Conservation (phyloP, 2,329 filamentous ascomycete genomes). For the Sporothrix pallida region DNA sequence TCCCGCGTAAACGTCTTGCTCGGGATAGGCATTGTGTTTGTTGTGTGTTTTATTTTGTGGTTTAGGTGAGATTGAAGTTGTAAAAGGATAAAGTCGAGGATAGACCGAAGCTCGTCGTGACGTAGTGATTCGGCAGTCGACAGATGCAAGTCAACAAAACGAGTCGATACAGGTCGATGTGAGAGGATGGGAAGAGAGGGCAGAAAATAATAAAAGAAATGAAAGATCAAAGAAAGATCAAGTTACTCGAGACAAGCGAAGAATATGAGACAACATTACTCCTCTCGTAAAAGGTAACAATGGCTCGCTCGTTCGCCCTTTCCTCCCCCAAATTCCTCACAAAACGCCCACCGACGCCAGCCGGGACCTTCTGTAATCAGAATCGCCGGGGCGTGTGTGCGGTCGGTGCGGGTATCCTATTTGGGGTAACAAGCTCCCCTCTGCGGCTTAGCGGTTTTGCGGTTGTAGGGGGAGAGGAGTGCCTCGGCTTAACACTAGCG, state of each 20-base stretch:
- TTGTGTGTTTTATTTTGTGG: constrained; percentile 34
- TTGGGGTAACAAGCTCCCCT: constrained; percentile 17
- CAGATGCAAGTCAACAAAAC: background rate
- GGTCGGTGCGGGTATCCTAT: constrained; percentile 10
- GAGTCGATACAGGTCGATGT: background rate
- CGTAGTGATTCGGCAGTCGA: background rate
- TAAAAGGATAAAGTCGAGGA: background rate
- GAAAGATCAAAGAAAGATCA: background rate
- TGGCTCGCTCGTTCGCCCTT: background rate
- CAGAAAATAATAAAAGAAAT: background rate
- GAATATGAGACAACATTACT: background rate
- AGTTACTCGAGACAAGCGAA: background rate
- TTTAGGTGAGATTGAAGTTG: background rate
- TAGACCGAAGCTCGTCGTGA: background rate
- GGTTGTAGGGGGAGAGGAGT: background rate
- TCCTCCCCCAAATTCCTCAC: background rate
- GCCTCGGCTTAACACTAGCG: constrained; percentile 28
- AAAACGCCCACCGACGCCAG: constrained; percentile 8
- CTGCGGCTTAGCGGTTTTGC: background rate
- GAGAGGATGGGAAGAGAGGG: background rate
- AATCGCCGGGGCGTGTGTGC: constrained; percentile 4
- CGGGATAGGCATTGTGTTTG: constrained; percentile 46
- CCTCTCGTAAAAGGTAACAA: background rate
- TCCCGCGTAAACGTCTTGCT: constrained; percentile 62
- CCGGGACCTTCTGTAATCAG: constrained; percentile 23